Evolutionary conservation across 2,329 filamentous ascomycete genomes (phyloP).

Genomic region (Exophiala xenobiotica): DNA sequence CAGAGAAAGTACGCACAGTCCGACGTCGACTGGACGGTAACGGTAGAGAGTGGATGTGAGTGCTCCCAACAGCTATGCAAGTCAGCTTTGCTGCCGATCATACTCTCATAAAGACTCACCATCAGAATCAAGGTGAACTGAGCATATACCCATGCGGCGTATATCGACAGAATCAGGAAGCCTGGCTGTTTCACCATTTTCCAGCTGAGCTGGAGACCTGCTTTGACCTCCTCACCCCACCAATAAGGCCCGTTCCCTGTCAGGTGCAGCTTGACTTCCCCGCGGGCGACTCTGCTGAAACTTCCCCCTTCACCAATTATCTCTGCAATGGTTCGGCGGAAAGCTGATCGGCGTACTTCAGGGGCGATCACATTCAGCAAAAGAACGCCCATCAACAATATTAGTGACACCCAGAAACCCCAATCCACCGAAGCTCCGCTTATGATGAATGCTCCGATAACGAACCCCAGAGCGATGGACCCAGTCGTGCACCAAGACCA

Average conservation of each 20-base stretch:
- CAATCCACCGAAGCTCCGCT: slow-evolving; percentile 63
- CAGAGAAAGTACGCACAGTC: slow-evolving; percentile 64
- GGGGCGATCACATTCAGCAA: slow-evolving; percentile 70
- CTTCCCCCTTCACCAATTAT: slow-evolving; percentile 40
- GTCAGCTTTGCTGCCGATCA: slow-evolving; percentile 1
- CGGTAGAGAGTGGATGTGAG: slow-evolving; percentile 68
- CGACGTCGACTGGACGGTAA: slow-evolving; percentile 64
- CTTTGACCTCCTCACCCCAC: slow-evolving; percentile 75
- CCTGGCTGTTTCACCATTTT: slow-evolving; percentile 74
- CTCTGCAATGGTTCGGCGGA: slow-evolving; percentile 66
- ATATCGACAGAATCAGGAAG: slow-evolving; percentile 70
- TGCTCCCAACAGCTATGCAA: slow-evolving; percentile 61
- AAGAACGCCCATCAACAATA: slow-evolving; percentile 64
- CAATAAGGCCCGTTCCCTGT: slow-evolving; percentile 69
- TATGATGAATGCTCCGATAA: slow-evolving; percentile 69
- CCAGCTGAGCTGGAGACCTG: slow-evolving; percentile 64
- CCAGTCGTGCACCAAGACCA: slow-evolving; percentile 78
- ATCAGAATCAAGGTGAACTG: slow-evolving; percentile 72
- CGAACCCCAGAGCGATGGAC: slow-evolving; percentile 69
- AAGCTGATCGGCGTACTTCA: slow-evolving; percentile 68
- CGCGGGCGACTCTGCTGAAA: slow-evolving; percentile 58
- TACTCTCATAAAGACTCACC: slow-evolving; percentile 42
- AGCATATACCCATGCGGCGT: slow-evolving; percentile 75
- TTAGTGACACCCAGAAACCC: slow-evolving; percentile 74
- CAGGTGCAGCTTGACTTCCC: slow-evolving; percentile 75